phyloP scores from a whole-genome alignment of 306 rosid genomes.

The Calophaca sinica region DNA sequence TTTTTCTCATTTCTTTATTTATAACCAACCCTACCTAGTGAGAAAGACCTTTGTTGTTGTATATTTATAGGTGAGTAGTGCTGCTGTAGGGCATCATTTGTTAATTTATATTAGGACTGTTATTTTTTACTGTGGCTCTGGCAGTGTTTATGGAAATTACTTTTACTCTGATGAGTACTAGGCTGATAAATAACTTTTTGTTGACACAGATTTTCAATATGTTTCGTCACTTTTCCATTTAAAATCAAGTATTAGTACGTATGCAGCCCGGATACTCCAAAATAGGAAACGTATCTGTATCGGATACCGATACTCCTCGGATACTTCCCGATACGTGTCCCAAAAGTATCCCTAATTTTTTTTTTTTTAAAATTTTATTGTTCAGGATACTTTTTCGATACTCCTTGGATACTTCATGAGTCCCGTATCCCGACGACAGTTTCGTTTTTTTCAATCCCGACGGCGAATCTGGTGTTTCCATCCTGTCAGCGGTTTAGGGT shows the following conservation, averaged over 20 bases:
- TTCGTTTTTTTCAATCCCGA: too few species aligned
- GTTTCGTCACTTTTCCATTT: conserved; percentile 10
- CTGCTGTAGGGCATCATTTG: conserved; percentile 17
- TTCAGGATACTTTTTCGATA: too few species aligned
- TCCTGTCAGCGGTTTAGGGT: too few species aligned
- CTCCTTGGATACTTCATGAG: too few species aligned
- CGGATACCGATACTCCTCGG: too few species aligned
- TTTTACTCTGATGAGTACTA: conserved; percentile 12
- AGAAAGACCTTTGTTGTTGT: background rate
- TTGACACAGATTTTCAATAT: conserved; percentile 3
- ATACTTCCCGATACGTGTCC: too few species aligned
- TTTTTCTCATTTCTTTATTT: conserved; percentile 1
- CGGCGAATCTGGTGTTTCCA: too few species aligned
- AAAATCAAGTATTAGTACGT: conserved; percentile 3
- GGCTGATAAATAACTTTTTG: conserved; percentile 36
- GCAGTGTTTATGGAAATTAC: conserved; percentile 10
- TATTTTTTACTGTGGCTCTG: background rate
- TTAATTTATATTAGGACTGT: background rate
- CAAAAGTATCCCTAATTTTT: too few species aligned
- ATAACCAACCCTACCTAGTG: background rate
- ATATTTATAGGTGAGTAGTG: conserved; percentile 25
- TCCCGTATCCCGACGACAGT: too few species aligned
- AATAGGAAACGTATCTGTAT: too few species aligned
- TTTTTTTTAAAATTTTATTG: too few species aligned
- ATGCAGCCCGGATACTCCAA: too few species aligned